Evolutionary conservation across 306 rosid species (phyloP), one percentile per base, ranked within the genome.

Genomic region (Fagus sylvatica): DNA sequence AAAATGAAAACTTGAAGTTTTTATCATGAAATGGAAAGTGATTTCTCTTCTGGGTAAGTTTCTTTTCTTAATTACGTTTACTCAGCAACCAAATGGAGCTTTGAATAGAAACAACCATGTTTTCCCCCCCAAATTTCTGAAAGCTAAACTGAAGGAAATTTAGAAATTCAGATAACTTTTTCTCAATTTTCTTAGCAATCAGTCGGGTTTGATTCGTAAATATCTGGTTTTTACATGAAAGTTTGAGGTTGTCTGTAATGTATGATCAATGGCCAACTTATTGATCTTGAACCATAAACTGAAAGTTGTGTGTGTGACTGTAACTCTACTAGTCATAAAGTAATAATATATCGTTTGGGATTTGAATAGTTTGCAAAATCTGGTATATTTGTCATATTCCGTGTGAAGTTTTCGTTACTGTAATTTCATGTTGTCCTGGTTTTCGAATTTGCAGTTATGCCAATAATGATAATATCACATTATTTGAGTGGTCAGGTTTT

Each of bases 401-500:
- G 1, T 1, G 49, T 39, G 71, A 65, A 62, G 2, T 34, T 33
- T 15, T 62, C 19, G 2, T 34, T 8, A 6, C 43, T 34, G 28
- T 62, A 62, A 33, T 62, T 42, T 10, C 42, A 62, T 15, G n/a
- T 65, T 39, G 5, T 39, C 49, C 43, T 37, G 46, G 32, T 65
- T 65, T 40, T 65, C 49, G 6, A 65, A 37, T n/a, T 37, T 32
- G 34, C 42, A 7, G 13, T 64, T 73, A 33, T 66, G 64, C 75
- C 56, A 48, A 65, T 34, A 12, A 12, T 17, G 56, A 12, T 51
- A 62, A 15, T 7, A 57, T 69, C 55, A 13, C 51, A 46, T 28
- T 69, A 57, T 51, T 70, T 78, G 76, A 43, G 68, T 84, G 55
- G 16, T 78, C 86, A 91, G 97, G 90, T 86, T 74, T 80, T 91